phyloP scores from a whole-genome alignment of 2,329 filamentous ascomycete genomes.

The Exophiala sp. region DNA sequence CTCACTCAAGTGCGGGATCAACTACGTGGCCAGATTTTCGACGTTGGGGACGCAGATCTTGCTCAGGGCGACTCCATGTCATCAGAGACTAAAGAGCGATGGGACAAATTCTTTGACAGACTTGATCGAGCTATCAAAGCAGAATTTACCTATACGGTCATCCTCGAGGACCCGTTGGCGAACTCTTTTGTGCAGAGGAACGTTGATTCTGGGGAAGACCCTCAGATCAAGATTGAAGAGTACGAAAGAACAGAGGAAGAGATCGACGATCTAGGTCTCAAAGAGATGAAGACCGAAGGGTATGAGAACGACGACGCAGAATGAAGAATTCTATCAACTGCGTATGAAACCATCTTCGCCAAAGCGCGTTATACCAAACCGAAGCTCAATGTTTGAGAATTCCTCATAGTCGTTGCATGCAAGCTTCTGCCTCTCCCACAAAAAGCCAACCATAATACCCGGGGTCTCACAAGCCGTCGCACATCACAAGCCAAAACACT shows the following conservation, averaged over 20 bases:
- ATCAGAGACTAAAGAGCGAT: slow-evolving; percentile 62
- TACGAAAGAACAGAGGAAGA: slow-evolving; percentile 89
- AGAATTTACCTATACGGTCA: slow-evolving; percentile 73
- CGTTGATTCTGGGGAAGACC: slow-evolving; percentile 63
- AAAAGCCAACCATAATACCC: no score
- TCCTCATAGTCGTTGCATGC: no score
- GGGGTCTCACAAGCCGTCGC: no score
- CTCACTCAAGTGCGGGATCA: slow-evolving; percentile 90
- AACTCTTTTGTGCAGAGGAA: slow-evolving; percentile 93
- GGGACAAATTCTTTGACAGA: slow-evolving; percentile 75
- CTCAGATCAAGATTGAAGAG: slow-evolving; percentile 73
- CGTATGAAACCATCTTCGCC: neutral
- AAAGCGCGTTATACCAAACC: no score
- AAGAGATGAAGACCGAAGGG: slow-evolving; percentile 87
- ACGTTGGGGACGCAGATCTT: slow-evolving; percentile 56
- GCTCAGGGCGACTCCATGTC: slow-evolving; percentile 76
- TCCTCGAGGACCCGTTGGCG: slow-evolving; percentile 83
- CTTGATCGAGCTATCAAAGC: slow-evolving; percentile 77
- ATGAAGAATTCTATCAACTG: neutral
- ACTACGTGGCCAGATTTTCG: slow-evolving; percentile 81
- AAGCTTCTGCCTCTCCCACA: no score
- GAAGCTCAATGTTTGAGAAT: no score
- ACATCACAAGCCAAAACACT: no score
- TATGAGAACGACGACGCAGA: slow-evolving; percentile 62
- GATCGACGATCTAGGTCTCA: slow-evolving; percentile 85